Evolutionary conservation across 306 rosid species (phyloP), one percentile per base, ranked within the genome.

Genomic region (Vachellia pachyceras): DNA sequence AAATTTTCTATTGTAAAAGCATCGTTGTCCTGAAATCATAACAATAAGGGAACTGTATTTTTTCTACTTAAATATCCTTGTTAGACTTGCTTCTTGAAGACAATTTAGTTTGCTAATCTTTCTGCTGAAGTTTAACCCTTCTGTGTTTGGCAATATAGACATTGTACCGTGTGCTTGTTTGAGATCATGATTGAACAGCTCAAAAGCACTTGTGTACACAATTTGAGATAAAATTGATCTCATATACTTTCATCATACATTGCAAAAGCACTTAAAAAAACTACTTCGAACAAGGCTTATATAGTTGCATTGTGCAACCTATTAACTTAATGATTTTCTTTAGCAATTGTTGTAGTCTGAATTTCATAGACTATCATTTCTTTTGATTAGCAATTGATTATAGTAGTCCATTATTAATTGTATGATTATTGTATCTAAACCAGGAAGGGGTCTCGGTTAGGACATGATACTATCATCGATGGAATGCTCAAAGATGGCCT

Each of bases 401-500:
- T 22, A 44, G 37, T 70, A 12, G 23, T 50, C 4, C 46, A 10
- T 44, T 70, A 22, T 70, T 45, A 14, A 29, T 1, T 29, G 33
- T 29, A 29, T 29, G 33, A 29, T n/a, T 20, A 42, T 42, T 82
- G 36, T 77, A 70, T 80, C 77, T 39, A 36, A 75, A 85, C 64
- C 92, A 95, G 99, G 87, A 91, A 85, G 75, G 99, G 99, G 35
- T 91, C 98, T 74, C 99, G 97, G 68, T 88, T 84, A 66, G 99
- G 99, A 87, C 90, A 95, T 84, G 98, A 93, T 85, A 86, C 88
- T 39, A 63, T 95, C 77, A 82, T 95, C 4, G 98, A 95, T 76
- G 99, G 98, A 52, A 95, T 93, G 99, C 75, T 95, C 37, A 95
- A 95, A 82, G 99, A 95, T 85, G 98, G 99, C 69, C 91, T 95